Evolutionary conservation across 768 basidiomycete species (phyloP).

Genomic region (Lactarius hatsudake): DNA sequence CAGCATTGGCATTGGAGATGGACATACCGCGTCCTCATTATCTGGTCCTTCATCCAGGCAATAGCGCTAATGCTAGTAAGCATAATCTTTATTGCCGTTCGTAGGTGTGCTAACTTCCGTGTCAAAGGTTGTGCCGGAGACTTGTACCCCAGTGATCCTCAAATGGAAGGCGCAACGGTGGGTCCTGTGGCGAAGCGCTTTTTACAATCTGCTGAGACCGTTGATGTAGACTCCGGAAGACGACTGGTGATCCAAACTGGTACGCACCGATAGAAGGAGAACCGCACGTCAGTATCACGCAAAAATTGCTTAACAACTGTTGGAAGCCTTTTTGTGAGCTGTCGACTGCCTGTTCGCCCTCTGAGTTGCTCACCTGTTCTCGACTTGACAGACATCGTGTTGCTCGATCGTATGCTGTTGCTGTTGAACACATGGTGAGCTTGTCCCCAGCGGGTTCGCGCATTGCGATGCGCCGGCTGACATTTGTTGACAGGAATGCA

Average conservation of each 20-base stretch:
- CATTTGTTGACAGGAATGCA: constrained; percentile 35
- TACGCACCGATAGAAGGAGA: constrained; percentile 57
- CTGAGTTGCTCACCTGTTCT: neutral
- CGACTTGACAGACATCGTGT: constrained; percentile 48
- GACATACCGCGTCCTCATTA: constrained; percentile 70
- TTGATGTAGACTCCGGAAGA: constrained; percentile 48
- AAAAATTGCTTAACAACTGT: constrained; percentile 55
- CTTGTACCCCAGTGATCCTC: constrained; percentile 59
- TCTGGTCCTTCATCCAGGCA: constrained; percentile 63
- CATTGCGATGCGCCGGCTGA: neutral
- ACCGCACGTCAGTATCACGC: constrained; percentile 41
- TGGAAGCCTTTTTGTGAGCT: constrained; percentile 69
- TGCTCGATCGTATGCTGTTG: constrained; percentile 74
- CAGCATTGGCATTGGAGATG: constrained; percentile 67
- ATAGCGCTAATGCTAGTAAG: constrained; percentile 51
- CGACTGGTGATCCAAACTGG: constrained; percentile 51
- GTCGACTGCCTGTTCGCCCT: neutral
- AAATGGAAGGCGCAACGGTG: constrained; percentile 58
- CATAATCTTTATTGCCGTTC: neutral
- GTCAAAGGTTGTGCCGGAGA: constrained; percentile 67
- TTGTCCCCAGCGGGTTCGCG: constrained; percentile 10
- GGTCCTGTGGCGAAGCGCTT: constrained; percentile 1
- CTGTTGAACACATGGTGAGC: constrained; percentile 64
- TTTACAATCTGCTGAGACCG: neutral
- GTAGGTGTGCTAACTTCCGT: neutral